Percentiles rank a stretch among this genome's conserved stretches.
Conservation (phyloP, 176 grass and related monocot genomes). For the Bolboschoenus planiculmis region DNA sequence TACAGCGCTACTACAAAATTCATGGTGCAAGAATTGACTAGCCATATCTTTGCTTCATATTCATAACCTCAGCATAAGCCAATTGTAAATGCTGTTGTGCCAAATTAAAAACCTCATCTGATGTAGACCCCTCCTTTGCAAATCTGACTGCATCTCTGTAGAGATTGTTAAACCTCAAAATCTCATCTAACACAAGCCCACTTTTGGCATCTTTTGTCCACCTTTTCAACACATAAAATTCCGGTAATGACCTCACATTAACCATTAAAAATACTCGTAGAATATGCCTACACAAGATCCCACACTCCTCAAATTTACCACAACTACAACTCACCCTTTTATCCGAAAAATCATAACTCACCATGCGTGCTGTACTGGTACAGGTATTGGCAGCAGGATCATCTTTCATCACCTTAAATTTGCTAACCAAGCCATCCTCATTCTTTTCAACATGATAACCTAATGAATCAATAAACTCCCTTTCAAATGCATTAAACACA, state of each 20-base stretch:
- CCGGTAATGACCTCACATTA: conserved; percentile 41
- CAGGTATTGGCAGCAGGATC: neutral
- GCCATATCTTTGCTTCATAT: conserved; percentile 45
- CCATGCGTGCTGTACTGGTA: conserved; percentile 11
- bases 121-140: conserved; percentile 54
- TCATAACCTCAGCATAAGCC: conserved; percentile 46
- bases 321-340: conserved; percentile 48
- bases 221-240: conserved; percentile 59
- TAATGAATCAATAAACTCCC: conserved; percentile 43
- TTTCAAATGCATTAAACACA: conserved; percentile 52
- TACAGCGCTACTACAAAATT: neutral
- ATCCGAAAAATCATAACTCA: conserved; percentile 36
- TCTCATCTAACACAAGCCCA: conserved; percentile 55
- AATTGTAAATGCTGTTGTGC: conserved; percentile 47
- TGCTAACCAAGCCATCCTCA: conserved; percentile 32
- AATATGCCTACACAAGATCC: conserved; percentile 54
- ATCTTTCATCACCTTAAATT: conserved; percentile 40
- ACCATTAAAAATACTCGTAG: conserved; percentile 53
- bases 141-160: conserved; percentile 60
- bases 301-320: conserved; percentile 51
- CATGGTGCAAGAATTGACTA: conserved; percentile 12
- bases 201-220: conserved; percentile 72
- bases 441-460: conserved; percentile 47
- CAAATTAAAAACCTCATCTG: conserved; percentile 38
- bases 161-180: conserved; percentile 43